A percentile compares a stretch with the other conserved stretches of the same genome.
phyloP scores from a whole-genome alignment of 495 filamentous ascomycete species.

The Trichoderma reesei region DNA sequence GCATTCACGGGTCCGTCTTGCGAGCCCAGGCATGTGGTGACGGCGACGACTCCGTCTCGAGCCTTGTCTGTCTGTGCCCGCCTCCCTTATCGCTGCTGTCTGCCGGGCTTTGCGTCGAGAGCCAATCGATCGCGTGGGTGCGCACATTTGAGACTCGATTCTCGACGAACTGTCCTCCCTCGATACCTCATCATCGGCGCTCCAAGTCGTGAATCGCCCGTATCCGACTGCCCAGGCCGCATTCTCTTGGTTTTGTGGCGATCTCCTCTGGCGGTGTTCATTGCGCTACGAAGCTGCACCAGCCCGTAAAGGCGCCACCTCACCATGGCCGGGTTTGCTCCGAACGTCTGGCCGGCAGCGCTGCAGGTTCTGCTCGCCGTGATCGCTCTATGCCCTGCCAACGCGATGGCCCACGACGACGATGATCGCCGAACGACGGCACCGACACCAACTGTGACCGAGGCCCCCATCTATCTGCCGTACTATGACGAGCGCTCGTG shows the following conservation, averaged over 20 bases:
- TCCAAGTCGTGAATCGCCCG: too few species aligned
- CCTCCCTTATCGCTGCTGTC: background rate
- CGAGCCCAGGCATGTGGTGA: background rate
- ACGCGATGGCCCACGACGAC: background rate
- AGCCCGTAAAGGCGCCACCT: background rate
- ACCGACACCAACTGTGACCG: slow-evolving; percentile 15
- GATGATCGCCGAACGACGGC: background rate
- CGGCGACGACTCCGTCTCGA: background rate
- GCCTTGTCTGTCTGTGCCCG: background rate
- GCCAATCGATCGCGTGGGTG: too few species aligned
- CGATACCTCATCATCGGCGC: too few species aligned
- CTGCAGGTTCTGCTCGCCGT: background rate
- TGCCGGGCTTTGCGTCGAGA: background rate
- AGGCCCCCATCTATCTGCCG: slow-evolving; percentile 29
- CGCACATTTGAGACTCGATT: too few species aligned
- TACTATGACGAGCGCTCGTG: slow-evolving; percentile 21
- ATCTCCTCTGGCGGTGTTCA: background rate
- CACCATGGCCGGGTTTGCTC: background rate
- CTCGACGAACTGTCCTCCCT: too few species aligned
- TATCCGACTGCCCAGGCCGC: background rate
- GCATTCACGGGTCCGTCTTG: background rate
- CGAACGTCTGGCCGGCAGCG: background rate
- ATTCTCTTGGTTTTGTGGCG: background rate
- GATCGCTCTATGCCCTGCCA: background rate
- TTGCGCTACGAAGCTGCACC: background rate